Evolutionary conservation across 1,284 basidiomycete genomes (phyloP), one percentile per base, ranked within the genome.

Genomic region (Boletus nobilissimus): DNA sequence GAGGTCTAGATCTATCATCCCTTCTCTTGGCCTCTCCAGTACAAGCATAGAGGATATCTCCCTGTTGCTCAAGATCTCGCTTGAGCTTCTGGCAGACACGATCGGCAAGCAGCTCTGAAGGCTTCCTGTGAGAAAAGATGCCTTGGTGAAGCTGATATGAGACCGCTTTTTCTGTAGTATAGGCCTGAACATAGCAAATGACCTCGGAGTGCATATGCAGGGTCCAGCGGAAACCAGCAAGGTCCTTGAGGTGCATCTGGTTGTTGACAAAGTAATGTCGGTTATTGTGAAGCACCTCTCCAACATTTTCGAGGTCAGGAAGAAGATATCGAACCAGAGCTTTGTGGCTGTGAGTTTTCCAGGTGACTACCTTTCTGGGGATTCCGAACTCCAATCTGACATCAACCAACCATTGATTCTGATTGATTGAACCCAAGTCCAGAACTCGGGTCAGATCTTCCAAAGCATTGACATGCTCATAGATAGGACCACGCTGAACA

Each of bases 71-170:
- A 29, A 71, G 57, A 36, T 71, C 70, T 3, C 5, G 6, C 3
- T 4, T 8, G 40, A 71, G 70, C 57, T 62, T 63, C 40, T 60
- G 38, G n/a, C 24, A 16, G 16, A 36, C n/a, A 10, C 24, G 11
- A 13, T 60, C 2, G 13, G 39, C 9, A 7, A 67, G 32, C 6
- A 73, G 26, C 11, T 67, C 39, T 3, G 32, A 36, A 6, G 72
- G 13, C 10, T 73, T 60, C 3, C 64, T 24, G 6, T 32, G 16
- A 1, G 34, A 29, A 38, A 76, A 81, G 1, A 82, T 46, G 18
- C 76, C 63, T 0, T 67, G 7, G 34, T 81, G 76, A 2, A 80
- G 72, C 40, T 82, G 80, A 39, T 81, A 81, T 0, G 74, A 80
- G 3, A 81, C 6, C 0, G 73, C 10, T 32, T 81, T 81, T 29